phyloP scores from a whole-genome alignment of 2,329 filamentous ascomycete genomes.

The Fusarium mundagurra region DNA sequence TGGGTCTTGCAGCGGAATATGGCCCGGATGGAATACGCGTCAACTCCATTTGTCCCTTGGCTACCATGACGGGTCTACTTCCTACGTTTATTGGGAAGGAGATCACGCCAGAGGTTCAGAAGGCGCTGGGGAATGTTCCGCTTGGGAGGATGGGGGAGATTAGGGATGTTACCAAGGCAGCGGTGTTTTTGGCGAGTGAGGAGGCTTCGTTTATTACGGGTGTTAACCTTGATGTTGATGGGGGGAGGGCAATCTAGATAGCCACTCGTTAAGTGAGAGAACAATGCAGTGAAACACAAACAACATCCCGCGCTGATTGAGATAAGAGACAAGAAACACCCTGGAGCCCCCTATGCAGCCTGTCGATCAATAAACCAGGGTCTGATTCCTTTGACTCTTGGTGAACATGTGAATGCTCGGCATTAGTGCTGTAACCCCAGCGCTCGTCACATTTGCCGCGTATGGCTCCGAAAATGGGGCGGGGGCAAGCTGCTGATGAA shows the following conservation, averaged over 20 bases:
- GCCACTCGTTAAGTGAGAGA: not conserved
- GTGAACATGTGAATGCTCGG: not conserved
- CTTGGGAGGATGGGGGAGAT: constrained; percentile 55
- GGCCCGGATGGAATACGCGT: constrained; percentile 77
- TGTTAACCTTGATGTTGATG: constrained; percentile 67
- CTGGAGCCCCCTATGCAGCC: not conserved
- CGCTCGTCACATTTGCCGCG: not conserved
- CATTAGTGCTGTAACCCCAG: not conserved
- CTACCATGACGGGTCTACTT: constrained; percentile 53
- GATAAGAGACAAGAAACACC: not conserved
- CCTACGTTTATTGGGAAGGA: constrained; percentile 65
- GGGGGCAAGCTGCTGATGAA: not conserved
- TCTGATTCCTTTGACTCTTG: not conserved
- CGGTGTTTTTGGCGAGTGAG: constrained; percentile 75
- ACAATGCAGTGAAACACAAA: not conserved
- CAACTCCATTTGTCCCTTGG: constrained; percentile 75
- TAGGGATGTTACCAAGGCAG: constrained; percentile 74
- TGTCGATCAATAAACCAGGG: not conserved
- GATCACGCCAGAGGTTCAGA: constrained; percentile 69
- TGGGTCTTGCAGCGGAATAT: constrained; percentile 75
- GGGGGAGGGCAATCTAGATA: constrained; percentile 27
- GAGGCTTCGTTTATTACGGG: constrained; percentile 79
- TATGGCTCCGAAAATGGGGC: not conserved
- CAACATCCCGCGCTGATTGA: not conserved
- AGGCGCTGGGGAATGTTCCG: constrained; percentile 64